Evolutionary conservation across 2,329 filamentous ascomycete genomes (phyloP).

Genomic region (Colletotrichum ledebouriae): DNA sequence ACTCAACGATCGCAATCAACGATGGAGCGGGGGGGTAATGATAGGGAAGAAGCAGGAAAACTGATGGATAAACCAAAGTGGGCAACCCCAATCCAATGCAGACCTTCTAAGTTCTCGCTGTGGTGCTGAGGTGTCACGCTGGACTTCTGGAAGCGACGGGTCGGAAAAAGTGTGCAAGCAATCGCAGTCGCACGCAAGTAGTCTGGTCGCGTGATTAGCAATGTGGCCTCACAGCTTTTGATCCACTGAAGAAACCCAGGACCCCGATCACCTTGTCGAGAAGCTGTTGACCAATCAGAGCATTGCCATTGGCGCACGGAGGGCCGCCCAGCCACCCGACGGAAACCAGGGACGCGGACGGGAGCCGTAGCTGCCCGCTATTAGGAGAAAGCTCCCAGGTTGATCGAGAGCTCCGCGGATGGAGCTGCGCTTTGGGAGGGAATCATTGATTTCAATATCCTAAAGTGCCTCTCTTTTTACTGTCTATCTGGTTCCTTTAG

Average conservation of each 20-base stretch:
- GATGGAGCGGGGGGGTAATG: constrained; percentile 11
- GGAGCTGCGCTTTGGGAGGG: too few species aligned
- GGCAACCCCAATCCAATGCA: constrained; percentile 21
- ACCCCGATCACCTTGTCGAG: neutral
- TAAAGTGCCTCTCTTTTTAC: too few species aligned
- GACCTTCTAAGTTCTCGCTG: constrained; percentile 28
- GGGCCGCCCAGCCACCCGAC: constrained; percentile 1
- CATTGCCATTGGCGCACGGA: neutral
- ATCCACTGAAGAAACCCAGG: constrained; percentile 29
- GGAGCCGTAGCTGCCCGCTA: too few species aligned
- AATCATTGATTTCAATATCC: too few species aligned
- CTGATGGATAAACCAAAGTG: constrained; percentile 14
- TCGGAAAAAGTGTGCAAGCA: constrained; percentile 26
- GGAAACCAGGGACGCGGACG: neutral
- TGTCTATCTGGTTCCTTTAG: neutral
- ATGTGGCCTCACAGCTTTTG: constrained; percentile 42
- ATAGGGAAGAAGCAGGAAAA: constrained; percentile 8
- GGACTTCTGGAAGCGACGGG: constrained; percentile 19
- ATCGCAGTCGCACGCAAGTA: constrained; percentile 1
- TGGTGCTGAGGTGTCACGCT: constrained; percentile 26
- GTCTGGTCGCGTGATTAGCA: constrained; percentile 18
- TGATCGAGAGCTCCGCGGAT: too few species aligned
- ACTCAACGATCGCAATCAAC: constrained; percentile 50
- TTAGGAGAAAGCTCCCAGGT: too few species aligned
- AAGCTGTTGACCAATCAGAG: constrained; percentile 11